phyloP scores from a whole-genome alignment of 805 yeast genomes.

The Ogataea trehalophila region DNA sequence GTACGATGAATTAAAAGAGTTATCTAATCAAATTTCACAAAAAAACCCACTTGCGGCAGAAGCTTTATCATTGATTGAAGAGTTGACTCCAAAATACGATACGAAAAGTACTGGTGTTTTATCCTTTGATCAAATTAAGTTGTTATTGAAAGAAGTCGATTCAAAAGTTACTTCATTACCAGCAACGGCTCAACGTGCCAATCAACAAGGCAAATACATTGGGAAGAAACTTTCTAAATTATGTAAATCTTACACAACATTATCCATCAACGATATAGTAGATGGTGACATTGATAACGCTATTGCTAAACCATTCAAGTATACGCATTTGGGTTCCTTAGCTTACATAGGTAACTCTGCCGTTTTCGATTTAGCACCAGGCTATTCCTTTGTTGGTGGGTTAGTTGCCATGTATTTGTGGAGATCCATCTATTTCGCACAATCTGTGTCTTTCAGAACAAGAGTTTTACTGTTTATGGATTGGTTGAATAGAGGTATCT shows the following conservation, averaged over 20 bases:
- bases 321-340: slow-evolving; percentile 60
- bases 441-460: slow-evolving; percentile 59
- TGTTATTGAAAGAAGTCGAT: slow-evolving; percentile 50
- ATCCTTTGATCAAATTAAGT: slow-evolving; percentile 46
- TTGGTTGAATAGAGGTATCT: slow-evolving; percentile 60
- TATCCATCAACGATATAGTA: slow-evolving; percentile 40
- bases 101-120: slow-evolving; percentile 42
- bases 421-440: slow-evolving; percentile 68
- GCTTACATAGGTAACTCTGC: slow-evolving; percentile 71
- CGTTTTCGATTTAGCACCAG: slow-evolving; percentile 60
- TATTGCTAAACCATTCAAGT: slow-evolving; percentile 52
- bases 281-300: slow-evolving; percentile 55
- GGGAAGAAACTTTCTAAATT: slow-evolving; percentile 55
- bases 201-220: slow-evolving; percentile 64
- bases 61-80: slow-evolving; percentile 46
- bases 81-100: slow-evolving; percentile 50
- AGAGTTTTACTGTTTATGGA: slow-evolving; percentile 61
- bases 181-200: slow-evolving; percentile 71
- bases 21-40: slow-evolving; percentile 43
- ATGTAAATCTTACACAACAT: slow-evolving; percentile 40
- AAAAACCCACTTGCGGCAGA: slow-evolving; percentile 57
- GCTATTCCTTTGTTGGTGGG: slow-evolving; percentile 59
- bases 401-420: slow-evolving; percentile 66
- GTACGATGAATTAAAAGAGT: slow-evolving; percentile 42
- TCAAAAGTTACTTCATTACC: slow-evolving; percentile 63